Conservation (phyloP, 148 eudicot genomes). For the Cornus kousa region DNA sequence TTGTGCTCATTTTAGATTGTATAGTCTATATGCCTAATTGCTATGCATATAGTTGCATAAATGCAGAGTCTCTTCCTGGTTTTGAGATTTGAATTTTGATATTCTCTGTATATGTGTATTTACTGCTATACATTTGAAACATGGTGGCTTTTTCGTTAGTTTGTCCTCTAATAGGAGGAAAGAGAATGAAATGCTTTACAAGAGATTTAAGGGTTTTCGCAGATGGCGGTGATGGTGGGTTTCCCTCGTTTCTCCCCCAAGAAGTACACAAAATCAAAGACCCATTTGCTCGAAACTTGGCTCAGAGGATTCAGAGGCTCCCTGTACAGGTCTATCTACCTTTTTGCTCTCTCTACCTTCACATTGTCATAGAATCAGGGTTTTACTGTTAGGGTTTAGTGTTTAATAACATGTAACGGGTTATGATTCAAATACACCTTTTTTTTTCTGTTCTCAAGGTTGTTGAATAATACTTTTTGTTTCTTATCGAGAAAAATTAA, state of each 20-base stretch:
- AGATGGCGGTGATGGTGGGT: conserved; percentile 21
- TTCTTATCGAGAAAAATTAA: not conserved
- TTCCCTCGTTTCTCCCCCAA: conserved; percentile 78
- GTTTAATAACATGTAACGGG: not conserved
- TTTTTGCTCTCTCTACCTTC: not conserved
- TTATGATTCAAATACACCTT: too few relatives aligned
- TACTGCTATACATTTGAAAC: too few relatives aligned
- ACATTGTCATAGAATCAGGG: not conserved
- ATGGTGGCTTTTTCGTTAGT: conserved; percentile 9
- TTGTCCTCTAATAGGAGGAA: conserved; percentile 7
- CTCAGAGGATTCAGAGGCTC: conserved; percentile 66
- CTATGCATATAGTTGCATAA: too few relatives aligned
- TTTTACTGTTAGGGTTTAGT: not conserved
- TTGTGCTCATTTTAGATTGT: too few relatives aligned
- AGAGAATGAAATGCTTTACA: conserved; percentile 4
- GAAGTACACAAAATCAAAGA: conserved; percentile 64
- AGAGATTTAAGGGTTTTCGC: conserved; percentile 1
- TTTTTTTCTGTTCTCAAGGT: too few relatives aligned
- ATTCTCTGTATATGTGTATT: not conserved
- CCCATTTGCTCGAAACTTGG: conserved; percentile 67
- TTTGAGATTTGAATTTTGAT: not conserved
- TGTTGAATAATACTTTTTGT: not conserved
- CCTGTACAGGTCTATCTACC: conserved; percentile 58
- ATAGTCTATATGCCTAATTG: too few relatives aligned
- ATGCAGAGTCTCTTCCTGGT: not conserved